These are phyloP conservation scores for Bjerkandera adusta DNA, from an alignment of 1,284 basidiomycete genomes.

Conservation along the genomic window DNA sequence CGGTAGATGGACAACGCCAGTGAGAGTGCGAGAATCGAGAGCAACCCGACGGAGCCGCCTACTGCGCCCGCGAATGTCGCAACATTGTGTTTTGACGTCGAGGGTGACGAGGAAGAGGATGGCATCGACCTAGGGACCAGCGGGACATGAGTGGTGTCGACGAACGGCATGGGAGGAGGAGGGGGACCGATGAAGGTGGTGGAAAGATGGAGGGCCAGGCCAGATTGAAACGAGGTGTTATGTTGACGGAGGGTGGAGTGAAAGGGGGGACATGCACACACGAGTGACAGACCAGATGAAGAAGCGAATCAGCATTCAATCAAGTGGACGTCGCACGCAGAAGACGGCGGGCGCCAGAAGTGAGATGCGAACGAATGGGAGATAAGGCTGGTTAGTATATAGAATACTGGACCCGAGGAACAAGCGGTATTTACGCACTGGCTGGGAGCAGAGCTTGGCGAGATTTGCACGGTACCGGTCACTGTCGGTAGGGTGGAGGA, in stretches of 20 bases:
- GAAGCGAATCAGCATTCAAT: conserved; percentile 18
- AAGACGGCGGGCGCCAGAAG: conserved; percentile 15
- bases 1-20: conserved; percentile 49
- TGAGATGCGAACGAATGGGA: conserved; percentile 22
- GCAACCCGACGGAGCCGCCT: conserved; percentile 49
- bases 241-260: conserved; percentile 19
- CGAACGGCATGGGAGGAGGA: conserved; percentile 3
- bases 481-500: conserved; percentile 21
- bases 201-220: conserved; percentile 6
- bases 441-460: conserved; percentile 21
- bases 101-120: conserved; percentile 6
- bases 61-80: conserved; percentile 53
- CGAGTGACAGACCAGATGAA: conserved; percentile 15
- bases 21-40: conserved; percentile 43
- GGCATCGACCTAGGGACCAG: conserved; percentile 22
- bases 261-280: conserved; percentile 16
- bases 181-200: conserved; percentile 4
- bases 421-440: conserved; percentile 35
- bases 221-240: conserved; percentile 11
- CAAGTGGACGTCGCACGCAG: conserved; percentile 16
- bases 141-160: conserved; percentile 14
- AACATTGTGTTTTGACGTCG: conserved; percentile 35
- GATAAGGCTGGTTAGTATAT: conserved; percentile 29
- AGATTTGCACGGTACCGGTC: conserved; percentile 18
- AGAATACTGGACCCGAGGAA: conserved; percentile 27